Evolutionary conservation across 345 rosid species (phyloP), one percentile per base, ranked within the genome.

Genomic region (Heritiera littoralis): DNA sequence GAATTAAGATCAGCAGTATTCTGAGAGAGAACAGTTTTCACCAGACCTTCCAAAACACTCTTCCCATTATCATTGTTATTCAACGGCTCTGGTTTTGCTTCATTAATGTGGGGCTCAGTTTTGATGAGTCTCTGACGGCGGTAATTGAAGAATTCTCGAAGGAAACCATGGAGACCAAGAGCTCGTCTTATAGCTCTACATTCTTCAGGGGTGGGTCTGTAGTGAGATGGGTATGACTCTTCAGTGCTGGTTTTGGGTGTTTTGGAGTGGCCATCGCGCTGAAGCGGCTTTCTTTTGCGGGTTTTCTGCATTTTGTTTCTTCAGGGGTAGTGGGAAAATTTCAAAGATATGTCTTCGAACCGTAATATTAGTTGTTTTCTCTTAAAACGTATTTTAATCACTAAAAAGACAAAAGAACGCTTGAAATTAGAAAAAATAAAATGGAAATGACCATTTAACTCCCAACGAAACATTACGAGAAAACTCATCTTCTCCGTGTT

Each of bases 31-130:
- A 93, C 86, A 7, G 89, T 88, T 82, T 91, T 92, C 15, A 93
- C 85, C 52, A 92, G 80, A 48, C 98, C 99, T 78, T 93, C 97
- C 76, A 95, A 85, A 72, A 95, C 97, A 90, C 84, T 92, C 98
- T 28, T 81, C 81, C 17, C 79, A 15, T 45, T 78, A n/a, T 66
- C 83, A 45, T 45, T 82, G 51, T 23, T 61, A 9, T 7, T 70
- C 77, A 73, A 76, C 0, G 77, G 78, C 78, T 80, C 84, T 30
- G 84, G 40, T 74, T 86, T 73, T 13, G 66, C 69, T 11, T 35
- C 38, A 35, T 32, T 6, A 40, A 71, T 64, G 7, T 49, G 15
- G 46, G 67, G 15, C 23, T 28, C 58, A 9, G 15, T 13, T 64
- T 75, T 49, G 75, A 48, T 77, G 56, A 76, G 88, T 80, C 98